Evolutionary conservation across 495 filamentous ascomycete genomes (phyloP), one percentile per base, ranked within the genome.

Genomic region (Astrothelium subdiscretum): DNA sequence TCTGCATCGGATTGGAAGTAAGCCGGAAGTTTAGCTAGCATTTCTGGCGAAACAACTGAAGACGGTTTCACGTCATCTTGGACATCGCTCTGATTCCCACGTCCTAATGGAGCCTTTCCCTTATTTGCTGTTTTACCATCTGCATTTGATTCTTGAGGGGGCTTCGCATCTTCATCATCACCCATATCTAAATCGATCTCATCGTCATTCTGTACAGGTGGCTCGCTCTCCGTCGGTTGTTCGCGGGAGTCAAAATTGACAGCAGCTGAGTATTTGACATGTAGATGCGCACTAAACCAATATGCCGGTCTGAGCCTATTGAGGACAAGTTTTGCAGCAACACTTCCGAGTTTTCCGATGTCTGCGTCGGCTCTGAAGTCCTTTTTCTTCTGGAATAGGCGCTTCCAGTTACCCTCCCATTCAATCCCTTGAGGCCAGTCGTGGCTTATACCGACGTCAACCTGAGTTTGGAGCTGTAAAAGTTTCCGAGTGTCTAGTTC

Each of bases 231-330:
- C n/a, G n/a, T n/a, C n/a, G n/a, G n/a, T n/a, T n/a, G n/a, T n/a
- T n/a, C n/a, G n/a, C n/a, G n/a, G 27, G 51, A 32, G n/a, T 18
- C 2, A 59, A 27, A 64, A 13, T 80, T 73, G 62, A 94, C 83
- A 2, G 85, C 69, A 10, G 92, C 92, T 2, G 85, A 71, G 67
- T 87, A 97, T 68, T 90, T 91, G 71, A 87, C 84, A 73, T 98
- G 94, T 70, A 97, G 64, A 72, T 98, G 94, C 1, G 91, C 94
- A 10, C 91, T 89, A 72, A 97, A 96, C 94, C 94, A 98, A 69
- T 90, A 88, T 0, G 80, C 75, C 2, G 94, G 94, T 32, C 89
- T 79, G 40, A 97, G 75, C 31, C 89, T 80, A 69, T 94, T 84
- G 69, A 97, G 80, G 5, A 95, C 85, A 51, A 87, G 82, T 65